Evolutionary conservation across 75 land plant genomes (phyloP).

Genomic region (Larix kaempferi): DNA sequence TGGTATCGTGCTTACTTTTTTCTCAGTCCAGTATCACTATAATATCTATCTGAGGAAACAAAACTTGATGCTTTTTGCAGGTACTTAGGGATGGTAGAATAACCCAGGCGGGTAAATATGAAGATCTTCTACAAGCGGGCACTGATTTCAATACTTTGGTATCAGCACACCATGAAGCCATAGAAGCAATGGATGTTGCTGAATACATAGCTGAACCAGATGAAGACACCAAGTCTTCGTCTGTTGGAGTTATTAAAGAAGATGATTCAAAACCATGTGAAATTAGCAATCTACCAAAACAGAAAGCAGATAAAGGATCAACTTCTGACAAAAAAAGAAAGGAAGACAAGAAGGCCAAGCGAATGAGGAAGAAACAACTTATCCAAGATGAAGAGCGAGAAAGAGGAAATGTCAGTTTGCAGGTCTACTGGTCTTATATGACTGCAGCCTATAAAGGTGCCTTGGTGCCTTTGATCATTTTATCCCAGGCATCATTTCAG

Average conservation of each 20-base stretch:
- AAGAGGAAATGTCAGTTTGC: constrained; percentile 76
- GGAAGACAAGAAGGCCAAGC: constrained; percentile 67
- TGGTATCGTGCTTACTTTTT: not conserved
- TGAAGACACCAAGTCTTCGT: constrained; percentile 16
- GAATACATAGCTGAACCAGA: constrained; percentile 44
- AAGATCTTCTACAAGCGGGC: constrained; percentile 92
- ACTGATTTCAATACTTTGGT: constrained; percentile 85
- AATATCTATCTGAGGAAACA: not conserved
- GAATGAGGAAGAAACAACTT: constrained; percentile 67
- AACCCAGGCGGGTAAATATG: constrained; percentile 92
- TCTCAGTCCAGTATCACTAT: not conserved
- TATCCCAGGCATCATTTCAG: constrained; percentile 78
- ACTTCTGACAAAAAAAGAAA: constrained; percentile 43
- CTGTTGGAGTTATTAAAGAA: constrained; percentile 21
- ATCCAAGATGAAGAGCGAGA: constrained; percentile 98
- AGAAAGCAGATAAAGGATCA: constrained; percentile 44
- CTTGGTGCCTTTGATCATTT: constrained; percentile 66
- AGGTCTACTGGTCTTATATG: constrained; percentile 90
- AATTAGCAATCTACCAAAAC: constrained; percentile 36
- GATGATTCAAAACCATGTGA: constrained; percentile 29
- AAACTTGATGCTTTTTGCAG: constrained; percentile 26
- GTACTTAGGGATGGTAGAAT: constrained; percentile 85
- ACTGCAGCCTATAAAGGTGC: constrained; percentile 85
- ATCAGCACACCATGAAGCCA: constrained; percentile 93
- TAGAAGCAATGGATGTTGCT: constrained; percentile 87